Percentiles rank a stretch among this genome's conserved stretches.
Conservation (phyloP, 495 filamentous ascomycete genomes). For the Aspergillus sparsus region DNA sequence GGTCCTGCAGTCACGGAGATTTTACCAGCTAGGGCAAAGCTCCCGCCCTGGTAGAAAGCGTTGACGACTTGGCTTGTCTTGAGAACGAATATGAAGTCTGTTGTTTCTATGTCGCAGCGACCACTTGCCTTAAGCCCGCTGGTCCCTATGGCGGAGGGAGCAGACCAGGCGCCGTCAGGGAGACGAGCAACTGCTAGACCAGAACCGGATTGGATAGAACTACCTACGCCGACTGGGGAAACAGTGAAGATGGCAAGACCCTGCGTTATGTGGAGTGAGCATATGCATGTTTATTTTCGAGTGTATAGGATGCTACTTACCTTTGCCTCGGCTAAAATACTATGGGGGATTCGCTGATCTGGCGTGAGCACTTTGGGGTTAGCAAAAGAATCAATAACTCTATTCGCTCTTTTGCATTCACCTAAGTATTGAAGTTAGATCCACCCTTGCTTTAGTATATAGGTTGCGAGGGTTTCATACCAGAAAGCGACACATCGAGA, state of each 20-base stretch:
- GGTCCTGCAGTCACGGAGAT: slow-evolving; percentile 90
- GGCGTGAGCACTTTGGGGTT: slow-evolving; percentile 82
- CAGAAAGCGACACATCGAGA: neutral
- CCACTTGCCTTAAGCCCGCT: slow-evolving; percentile 85
- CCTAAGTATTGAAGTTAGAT: slow-evolving; percentile 38
- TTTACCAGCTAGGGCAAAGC: slow-evolving; percentile 83
- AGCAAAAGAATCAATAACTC: slow-evolving; percentile 86
- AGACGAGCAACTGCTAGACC: slow-evolving; percentile 91
- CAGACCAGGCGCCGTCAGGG: slow-evolving; percentile 84
- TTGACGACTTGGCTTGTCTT: slow-evolving; percentile 84
- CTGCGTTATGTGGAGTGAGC: slow-evolving; percentile 39
- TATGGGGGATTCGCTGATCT: slow-evolving; percentile 85
- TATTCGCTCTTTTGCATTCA: slow-evolving; percentile 80
- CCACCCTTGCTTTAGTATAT: too few species aligned
- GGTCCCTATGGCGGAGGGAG: slow-evolving; percentile 84
- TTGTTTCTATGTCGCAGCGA: slow-evolving; percentile 91
- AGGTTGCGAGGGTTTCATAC: neutral
- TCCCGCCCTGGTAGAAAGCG: slow-evolving; percentile 84
- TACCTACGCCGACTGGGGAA: slow-evolving; percentile 86
- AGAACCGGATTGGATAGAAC: slow-evolving; percentile 83
- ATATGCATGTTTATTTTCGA: too few species aligned
- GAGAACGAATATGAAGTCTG: slow-evolving; percentile 96
- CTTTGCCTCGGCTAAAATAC: slow-evolving; percentile 84
- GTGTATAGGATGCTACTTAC: slow-evolving; percentile 42
- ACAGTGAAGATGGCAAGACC: slow-evolving; percentile 90